Percentiles rank a stretch among this genome's conserved stretches.
phyloP scores from a whole-genome alignment of 805 yeast genomes.

The Priceomyces castillae region DNA sequence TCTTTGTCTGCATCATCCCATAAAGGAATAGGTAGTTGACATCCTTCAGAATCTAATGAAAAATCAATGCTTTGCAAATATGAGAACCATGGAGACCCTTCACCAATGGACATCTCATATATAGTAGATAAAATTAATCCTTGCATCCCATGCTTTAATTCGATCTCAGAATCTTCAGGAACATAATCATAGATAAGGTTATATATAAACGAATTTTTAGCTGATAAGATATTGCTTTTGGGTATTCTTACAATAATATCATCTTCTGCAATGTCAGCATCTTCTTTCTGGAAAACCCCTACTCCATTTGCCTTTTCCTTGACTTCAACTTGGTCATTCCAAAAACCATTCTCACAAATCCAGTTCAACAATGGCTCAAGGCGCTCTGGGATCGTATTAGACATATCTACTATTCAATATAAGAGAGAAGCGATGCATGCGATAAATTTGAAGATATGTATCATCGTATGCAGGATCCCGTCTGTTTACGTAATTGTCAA shows the following conservation, averaged over 20 bases:
- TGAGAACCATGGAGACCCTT: constrained; percentile 76
- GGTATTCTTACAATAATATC: constrained; percentile 54
- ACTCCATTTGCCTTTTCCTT: constrained; percentile 55
- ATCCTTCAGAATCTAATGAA: constrained; percentile 11
- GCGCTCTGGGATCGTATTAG: background rate
- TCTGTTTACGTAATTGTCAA: too few relatives aligned
- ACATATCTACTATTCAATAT: constrained; percentile 1
- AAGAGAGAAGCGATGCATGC: background rate
- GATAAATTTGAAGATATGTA: background rate
- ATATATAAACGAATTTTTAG: constrained; percentile 59
- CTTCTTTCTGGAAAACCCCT: constrained; percentile 63
- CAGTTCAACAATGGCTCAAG: constrained; percentile 32
- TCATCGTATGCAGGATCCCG: background rate
- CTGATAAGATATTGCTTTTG: constrained; percentile 57
- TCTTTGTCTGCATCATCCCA: constrained; percentile 56
- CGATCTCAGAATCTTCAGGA: constrained; percentile 28
- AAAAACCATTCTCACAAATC: constrained; percentile 55
- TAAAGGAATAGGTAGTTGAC: constrained; percentile 56
- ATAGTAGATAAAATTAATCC: constrained; percentile 67
- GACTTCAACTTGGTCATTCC: constrained; percentile 51
- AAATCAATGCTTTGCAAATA: constrained; percentile 57
- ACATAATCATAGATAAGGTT: constrained; percentile 60
- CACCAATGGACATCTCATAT: constrained; percentile 60
- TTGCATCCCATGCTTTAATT: constrained; percentile 50
- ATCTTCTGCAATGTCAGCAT: constrained; percentile 25